A percentile compares a stretch with the other conserved stretches of the same genome.
phyloP scores from a whole-genome alignment of 306 rosid species.

The Dryas drummondii region DNA sequence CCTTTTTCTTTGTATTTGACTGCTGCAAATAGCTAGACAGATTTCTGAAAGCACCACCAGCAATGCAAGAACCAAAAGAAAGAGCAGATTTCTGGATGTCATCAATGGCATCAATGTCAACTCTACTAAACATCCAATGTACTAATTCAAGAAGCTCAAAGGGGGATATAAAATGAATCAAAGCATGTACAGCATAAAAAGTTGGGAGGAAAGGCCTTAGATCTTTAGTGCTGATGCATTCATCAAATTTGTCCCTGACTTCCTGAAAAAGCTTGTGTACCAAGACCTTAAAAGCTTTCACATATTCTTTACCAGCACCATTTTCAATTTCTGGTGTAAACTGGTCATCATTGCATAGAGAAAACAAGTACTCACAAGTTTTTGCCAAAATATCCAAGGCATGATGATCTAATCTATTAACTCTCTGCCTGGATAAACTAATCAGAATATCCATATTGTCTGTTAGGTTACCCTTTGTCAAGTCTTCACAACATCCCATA shows the following conservation, averaged over 20 bases:
- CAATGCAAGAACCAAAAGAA: slow-evolving; percentile 66
- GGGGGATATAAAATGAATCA: slow-evolving; percentile 64
- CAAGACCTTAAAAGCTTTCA: slow-evolving; percentile 49
- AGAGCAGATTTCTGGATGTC: slow-evolving; percentile 33
- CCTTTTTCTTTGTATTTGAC: slow-evolving; percentile 40
- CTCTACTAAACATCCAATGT: slow-evolving; percentile 64
- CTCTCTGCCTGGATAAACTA: slow-evolving; percentile 42
- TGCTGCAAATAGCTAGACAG: slow-evolving; percentile 57
- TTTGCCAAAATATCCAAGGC: slow-evolving; percentile 56
- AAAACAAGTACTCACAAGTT: slow-evolving; percentile 53
- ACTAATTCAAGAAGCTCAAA: slow-evolving; percentile 75
- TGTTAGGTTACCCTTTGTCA: slow-evolving; percentile 28
- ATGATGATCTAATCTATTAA: slow-evolving; percentile 45
- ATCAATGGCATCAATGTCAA: slow-evolving; percentile 36
- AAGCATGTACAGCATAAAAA: slow-evolving; percentile 46
- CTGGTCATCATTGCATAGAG: slow-evolving; percentile 33
- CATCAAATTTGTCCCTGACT: slow-evolving; percentile 48
- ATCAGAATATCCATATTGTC: slow-evolving; percentile 37
- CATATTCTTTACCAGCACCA: slow-evolving; percentile 33
- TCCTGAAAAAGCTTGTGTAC: slow-evolving; percentile 48
- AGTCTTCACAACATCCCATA: slow-evolving; percentile 38
- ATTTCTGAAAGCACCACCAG: slow-evolving; percentile 68
- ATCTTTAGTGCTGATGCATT: slow-evolving; percentile 40
- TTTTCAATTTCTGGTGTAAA: slow-evolving; percentile 37
- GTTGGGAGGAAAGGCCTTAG: slow-evolving; percentile 44